Percentiles rank a stretch among this genome's conserved stretches.
These are phyloP conservation scores for Cutaneotrichosporon mucoides DNA, from an alignment of 1,284 basidiomycete species.

Conservation along the genomic window DNA sequence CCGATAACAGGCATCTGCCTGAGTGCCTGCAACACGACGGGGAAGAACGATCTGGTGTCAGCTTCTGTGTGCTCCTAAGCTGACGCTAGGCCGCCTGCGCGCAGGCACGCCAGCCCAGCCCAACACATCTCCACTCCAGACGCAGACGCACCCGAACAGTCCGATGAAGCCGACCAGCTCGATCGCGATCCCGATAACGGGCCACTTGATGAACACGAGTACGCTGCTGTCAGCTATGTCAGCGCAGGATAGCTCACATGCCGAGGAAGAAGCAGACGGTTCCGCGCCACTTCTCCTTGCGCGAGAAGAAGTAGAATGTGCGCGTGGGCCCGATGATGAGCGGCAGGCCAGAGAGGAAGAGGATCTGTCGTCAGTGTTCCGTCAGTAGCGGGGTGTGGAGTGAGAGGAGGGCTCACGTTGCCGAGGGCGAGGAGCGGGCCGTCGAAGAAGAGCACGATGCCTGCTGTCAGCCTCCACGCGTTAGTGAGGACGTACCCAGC, in stretches of 20 bases:
- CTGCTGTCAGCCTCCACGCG: constrained; percentile 19
- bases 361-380: too few relatives aligned
- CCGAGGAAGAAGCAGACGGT: constrained; percentile 87
- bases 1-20: constrained; percentile 92
- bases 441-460: constrained; percentile 95
- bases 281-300: constrained; percentile 93
- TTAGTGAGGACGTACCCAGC: constrained; percentile 53
- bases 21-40: constrained; percentile 92
- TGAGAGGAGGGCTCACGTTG: constrained; percentile 63
- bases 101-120: too few relatives aligned
- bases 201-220: constrained; percentile 74
- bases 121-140: too few relatives aligned
- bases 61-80: too few relatives aligned
- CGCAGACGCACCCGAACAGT: constrained; percentile 95
- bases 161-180: constrained; percentile 97
- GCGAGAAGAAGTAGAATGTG: constrained; percentile 97
- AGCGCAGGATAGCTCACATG: constrained; percentile 50
- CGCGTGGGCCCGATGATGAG: constrained; percentile 93
- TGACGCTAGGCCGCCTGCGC: too few relatives aligned
- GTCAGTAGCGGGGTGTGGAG: too few relatives aligned
- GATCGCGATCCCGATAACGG: constrained; percentile 85
- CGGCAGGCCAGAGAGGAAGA: constrained; percentile 86
- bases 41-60: constrained; percentile 88
- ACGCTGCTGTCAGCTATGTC: constrained; percentile 23
- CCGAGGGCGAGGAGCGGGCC: constrained; percentile 93